A percentile compares a stretch with the other conserved stretches of the same genome.
Conservation (phyloP, 257 asterid genomes). For the Solanum appendiculatum region DNA sequence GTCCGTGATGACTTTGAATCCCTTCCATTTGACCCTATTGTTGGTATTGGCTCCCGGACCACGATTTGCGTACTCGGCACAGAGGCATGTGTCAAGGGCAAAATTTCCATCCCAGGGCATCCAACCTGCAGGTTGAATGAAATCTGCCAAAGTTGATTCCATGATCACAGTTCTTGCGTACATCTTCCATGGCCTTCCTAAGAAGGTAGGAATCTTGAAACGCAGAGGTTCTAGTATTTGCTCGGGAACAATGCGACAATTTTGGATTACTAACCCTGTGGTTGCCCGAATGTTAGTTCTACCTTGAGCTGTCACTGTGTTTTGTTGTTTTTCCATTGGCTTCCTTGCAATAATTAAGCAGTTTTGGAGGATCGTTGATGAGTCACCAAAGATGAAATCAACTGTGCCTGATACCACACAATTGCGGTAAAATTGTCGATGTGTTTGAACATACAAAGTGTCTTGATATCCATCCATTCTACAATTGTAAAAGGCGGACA, state of each 20-base stretch:
- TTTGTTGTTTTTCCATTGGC: constrained; percentile 38
- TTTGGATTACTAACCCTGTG: constrained; percentile 30
- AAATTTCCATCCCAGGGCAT: constrained; percentile 30
- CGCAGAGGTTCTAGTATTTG: constrained; percentile 11
- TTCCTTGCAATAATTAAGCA: constrained; percentile 24
- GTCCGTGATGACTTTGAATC: constrained; percentile 13
- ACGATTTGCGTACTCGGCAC: constrained; percentile 23
- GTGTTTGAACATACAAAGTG: constrained; percentile 26
- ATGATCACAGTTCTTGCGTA: constrained; percentile 26
- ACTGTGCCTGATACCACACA: constrained; percentile 37
- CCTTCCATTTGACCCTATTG: constrained; percentile 35
- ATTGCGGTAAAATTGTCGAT: constrained; percentile 34
- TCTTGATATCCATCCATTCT: constrained; percentile 39
- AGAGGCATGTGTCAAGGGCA: constrained; percentile 24
- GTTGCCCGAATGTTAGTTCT: constrained; percentile 10
- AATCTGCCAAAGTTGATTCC: constrained; percentile 27
- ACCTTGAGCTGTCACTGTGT: constrained; percentile 35
- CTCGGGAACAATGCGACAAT: constrained; percentile 29
- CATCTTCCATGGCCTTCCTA: constrained; percentile 37
- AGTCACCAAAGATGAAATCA: constrained; percentile 42
- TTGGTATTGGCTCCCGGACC: constrained; percentile 28
- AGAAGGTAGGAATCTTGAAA: constrained; percentile 20
- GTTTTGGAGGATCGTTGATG: constrained; percentile 19
- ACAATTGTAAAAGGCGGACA: constrained; percentile 36
- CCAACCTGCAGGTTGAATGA: constrained; percentile 37